phyloP scores from a whole-genome alignment of 1,139 yeast genomes.

The Taphrina pruni region DNA sequence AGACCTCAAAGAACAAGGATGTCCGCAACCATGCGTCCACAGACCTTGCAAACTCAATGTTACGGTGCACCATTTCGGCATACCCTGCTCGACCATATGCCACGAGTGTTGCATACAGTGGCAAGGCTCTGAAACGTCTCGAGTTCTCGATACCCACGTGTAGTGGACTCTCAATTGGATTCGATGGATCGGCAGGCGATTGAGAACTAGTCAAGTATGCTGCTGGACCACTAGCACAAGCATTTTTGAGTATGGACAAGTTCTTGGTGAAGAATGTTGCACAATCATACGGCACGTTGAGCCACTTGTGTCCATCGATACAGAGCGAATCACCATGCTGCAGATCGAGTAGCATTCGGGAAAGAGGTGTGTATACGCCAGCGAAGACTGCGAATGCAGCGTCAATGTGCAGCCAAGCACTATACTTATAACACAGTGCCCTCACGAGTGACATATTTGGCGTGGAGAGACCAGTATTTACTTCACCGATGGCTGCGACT shows the following conservation, averaged over 20 bases:
- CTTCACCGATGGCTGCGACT: constrained; percentile 20
- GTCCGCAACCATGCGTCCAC: constrained; percentile 20
- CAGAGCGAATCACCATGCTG: constrained; percentile 21
- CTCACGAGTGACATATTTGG: neutral
- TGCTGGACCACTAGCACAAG: constrained; percentile 26
- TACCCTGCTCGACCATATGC: constrained; percentile 25
- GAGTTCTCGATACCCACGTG: constrained; percentile 27
- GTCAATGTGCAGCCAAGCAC: constrained; percentile 27
- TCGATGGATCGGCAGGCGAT: neutral
- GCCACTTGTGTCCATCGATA: constrained; percentile 29
- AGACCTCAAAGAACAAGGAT: constrained; percentile 2
- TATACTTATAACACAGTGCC: constrained; percentile 5
- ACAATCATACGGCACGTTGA: constrained; percentile 24
- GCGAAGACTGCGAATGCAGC: constrained; percentile 28
- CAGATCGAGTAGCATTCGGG: neutral
- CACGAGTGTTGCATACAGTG: constrained; percentile 22
- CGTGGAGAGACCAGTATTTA: constrained; percentile 23
- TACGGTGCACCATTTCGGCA: constrained; percentile 11
- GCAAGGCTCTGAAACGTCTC: constrained; percentile 21
- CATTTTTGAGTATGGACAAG: constrained; percentile 11
- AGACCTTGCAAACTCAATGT: constrained; percentile 10
- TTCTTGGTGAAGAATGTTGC: constrained; percentile 22
- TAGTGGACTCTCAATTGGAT: constrained; percentile 16
- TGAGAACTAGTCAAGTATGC: constrained; percentile 18
- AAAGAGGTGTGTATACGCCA: constrained; percentile 1